phyloP scores from a whole-genome alignment of 768 basidiomycete genomes.

The Lentinula aciculospora region DNA sequence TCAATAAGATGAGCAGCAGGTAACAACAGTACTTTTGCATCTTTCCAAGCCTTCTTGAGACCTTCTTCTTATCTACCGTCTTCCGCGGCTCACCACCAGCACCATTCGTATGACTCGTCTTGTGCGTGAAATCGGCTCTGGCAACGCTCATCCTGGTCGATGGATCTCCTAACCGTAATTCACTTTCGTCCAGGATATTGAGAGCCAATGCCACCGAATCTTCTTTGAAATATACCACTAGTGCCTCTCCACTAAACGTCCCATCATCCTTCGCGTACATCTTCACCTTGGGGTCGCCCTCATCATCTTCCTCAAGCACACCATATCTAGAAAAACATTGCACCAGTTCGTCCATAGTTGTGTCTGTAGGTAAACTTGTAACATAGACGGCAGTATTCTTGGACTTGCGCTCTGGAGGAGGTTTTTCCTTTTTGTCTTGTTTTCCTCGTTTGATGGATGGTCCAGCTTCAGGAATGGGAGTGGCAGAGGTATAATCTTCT shows the following conservation, averaged over 20 bases:
- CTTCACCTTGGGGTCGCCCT: conserved; percentile 92
- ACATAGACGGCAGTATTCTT: conserved; percentile 95
- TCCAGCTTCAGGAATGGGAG: conserved; percentile 34
- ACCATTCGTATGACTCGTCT: conserved; percentile 33
- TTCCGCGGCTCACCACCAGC: conserved; percentile 46
- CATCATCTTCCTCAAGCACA: conserved; percentile 86
- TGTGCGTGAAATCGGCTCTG: conserved; percentile 77
- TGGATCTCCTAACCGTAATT: conserved; percentile 77
- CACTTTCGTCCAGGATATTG: conserved; percentile 86
- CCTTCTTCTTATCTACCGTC: conserved; percentile 74
- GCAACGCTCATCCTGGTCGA: conserved; percentile 68
- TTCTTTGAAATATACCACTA: conserved; percentile 97
- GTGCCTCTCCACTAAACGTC: conserved; percentile 86
- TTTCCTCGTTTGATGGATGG: conserved; percentile 68
- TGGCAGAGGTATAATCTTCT: conserved; percentile 63
- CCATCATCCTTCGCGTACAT: conserved; percentile 89
- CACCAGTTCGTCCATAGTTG: conserved; percentile 70
- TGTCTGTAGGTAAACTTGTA: conserved; percentile 72
- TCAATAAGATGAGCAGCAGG: background rate
- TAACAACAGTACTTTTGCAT: conserved; percentile 68
- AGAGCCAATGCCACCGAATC: conserved; percentile 86
- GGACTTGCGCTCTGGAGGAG: conserved; percentile 52
- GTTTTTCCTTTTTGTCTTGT: conserved; percentile 43
- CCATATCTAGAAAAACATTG: conserved; percentile 90
- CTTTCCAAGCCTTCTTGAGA: conserved; percentile 69